A percentile compares a stretch with the other conserved stretches of the same genome.
Evolutionary conservation across 2,329 filamentous ascomycete species (phyloP).

Genomic region (Ophiostoma populinum): DNA sequence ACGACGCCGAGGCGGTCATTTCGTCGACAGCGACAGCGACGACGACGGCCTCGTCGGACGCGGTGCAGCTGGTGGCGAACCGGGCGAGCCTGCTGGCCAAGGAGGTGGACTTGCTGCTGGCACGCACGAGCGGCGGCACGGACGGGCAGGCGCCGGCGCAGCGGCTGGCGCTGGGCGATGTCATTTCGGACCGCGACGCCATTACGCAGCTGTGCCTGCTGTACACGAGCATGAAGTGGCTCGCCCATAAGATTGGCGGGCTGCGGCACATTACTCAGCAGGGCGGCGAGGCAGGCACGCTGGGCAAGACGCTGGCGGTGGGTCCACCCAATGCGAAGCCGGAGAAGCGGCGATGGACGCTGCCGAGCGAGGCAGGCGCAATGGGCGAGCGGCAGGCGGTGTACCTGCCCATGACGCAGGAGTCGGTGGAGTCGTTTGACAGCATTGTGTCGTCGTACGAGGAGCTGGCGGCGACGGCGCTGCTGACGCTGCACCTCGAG

Average conservation of each 20-base stretch:
- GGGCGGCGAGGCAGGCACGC: constrained; percentile 41
- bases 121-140: constrained; percentile 25
- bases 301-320: neutral
- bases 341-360: constrained; percentile 63
- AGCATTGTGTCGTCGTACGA: constrained; percentile 69
- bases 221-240: constrained; percentile 97
- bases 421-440: constrained; percentile 78
- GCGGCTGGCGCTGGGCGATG: constrained; percentile 56
- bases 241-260: constrained; percentile 64
- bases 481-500: constrained; percentile 78
- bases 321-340: constrained; percentile 18
- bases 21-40: constrained; percentile 46
- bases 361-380: constrained; percentile 43
- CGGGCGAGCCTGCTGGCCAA: constrained; percentile 42
- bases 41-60: constrained; percentile 43
- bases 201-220: constrained; percentile 73
- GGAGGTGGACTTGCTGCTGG: constrained; percentile 40
- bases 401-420: constrained; percentile 73
- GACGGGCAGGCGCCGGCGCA: constrained; percentile 12
- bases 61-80: constrained; percentile 39
- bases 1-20: constrained; percentile 44
- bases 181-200: constrained; percentile 77
- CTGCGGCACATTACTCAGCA: constrained; percentile 68
- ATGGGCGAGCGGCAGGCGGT: constrained; percentile 45
- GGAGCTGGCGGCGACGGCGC: constrained; percentile 58